These are phyloP conservation scores for Candida khao-thaluensis DNA, from an alignment of 805 yeast genomes.

Conservation along the genomic window DNA sequence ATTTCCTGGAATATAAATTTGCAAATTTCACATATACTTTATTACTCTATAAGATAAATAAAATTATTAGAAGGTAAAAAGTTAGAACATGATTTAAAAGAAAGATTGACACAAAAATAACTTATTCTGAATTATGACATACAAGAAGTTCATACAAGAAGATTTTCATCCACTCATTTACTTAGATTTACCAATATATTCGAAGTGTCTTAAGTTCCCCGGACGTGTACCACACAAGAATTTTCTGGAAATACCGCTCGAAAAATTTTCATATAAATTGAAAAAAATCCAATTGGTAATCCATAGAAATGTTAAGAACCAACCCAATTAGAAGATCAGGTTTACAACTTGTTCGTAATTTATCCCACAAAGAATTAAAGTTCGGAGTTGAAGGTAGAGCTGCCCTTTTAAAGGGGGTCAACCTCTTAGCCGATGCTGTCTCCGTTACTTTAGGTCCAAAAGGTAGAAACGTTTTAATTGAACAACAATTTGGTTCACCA, in stretches of 20 bases:
- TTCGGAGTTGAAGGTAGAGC: constrained; percentile 98
- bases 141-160: too few relatives aligned
- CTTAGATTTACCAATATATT: too few relatives aligned
- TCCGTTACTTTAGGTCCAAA: constrained; percentile 96
- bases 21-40: too few relatives aligned
- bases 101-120: too few relatives aligned
- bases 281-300: constrained; percentile 2
- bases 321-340: constrained; percentile 36
- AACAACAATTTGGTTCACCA: constrained; percentile 95
- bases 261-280: constrained; percentile 15
- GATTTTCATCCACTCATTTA: too few relatives aligned
- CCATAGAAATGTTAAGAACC: constrained; percentile 45
- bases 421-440: constrained; percentile 92
- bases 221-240: constrained; percentile 6
- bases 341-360: constrained; percentile 45
- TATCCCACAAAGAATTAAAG: constrained; percentile 86
- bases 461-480: constrained; percentile 95
- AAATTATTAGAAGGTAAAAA: too few relatives aligned
- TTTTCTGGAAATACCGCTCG: constrained; percentile 15
- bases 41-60: too few relatives aligned
- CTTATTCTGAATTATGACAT: too few relatives aligned
- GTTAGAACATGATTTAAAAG: too few relatives aligned
- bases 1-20: too few relatives aligned
- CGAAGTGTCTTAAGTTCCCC: too few relatives aligned
- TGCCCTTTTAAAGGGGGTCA: constrained; percentile 89